Base-by-base conservation (phyloP, 768 basidiomycete genomes). In the Dendrothele bispora region DNA sequence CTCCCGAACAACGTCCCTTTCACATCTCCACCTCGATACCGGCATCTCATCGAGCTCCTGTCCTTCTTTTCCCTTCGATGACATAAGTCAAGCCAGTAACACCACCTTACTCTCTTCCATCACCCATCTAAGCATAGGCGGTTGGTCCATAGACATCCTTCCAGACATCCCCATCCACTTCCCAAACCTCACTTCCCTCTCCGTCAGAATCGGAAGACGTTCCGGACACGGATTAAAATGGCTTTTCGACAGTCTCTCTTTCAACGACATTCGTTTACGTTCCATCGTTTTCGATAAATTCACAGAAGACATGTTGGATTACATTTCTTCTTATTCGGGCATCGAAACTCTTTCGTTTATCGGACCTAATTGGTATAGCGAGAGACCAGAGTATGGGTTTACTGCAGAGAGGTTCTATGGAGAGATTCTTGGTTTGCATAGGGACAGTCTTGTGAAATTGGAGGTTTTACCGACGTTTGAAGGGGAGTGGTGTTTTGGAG, bases 401-500 rank as follows among this genome's bases (percentile, higher is more conserved):
- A 10, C 24, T 20, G 43, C 29, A 14, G 30, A 30, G 7, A 1
- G 14, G n/a, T 44, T 44, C 22, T 44, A 32, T 22, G 32, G 25
- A 12, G 5, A 34, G 3, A 34, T 34, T 3, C 24, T 44, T 5
- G 30, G 30, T 34, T 20, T 21, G 28, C 43, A 44, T 34, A 34
- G 22, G 18, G 30, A 44, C 15, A 7, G 30, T 3, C 20, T 44
- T 18, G 43, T 35, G 5, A 24, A 35, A 2, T 20, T 44, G 43
- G 30, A 44, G 18, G 5, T 44, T 12, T 34, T 4, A 14, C 43
- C 43, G 8, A 25, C 15, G 8, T 44, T 20, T 22, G 43, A 44
- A 27, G 26, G 43, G 7, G 18, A 15, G 26, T 44, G 43, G 43
- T 44, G 43, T 44, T 22, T 44, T 18, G 30, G 43, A 24, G 29